Conservation (phyloP, 2,329 filamentous ascomycete genomes). For the Hypoxylon sp. region DNA sequence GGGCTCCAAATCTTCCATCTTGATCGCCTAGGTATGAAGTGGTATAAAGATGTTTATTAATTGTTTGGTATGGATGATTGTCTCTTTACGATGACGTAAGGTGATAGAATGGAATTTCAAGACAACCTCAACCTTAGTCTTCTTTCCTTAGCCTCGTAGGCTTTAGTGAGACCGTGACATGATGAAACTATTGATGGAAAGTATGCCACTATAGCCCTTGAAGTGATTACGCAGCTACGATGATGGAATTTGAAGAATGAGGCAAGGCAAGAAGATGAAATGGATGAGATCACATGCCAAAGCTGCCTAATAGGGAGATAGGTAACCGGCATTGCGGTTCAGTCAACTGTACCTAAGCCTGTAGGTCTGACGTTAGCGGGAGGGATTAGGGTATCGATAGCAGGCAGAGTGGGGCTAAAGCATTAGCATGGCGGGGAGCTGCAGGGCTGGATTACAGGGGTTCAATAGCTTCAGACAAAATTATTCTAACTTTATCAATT, state of each 20-base stretch:
- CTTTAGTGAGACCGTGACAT: slow-evolving; percentile 20
- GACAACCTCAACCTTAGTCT: slow-evolving; percentile 17
- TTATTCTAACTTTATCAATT: no score
- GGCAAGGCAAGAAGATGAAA: slow-evolving; percentile 3
- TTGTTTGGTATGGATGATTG: no score
- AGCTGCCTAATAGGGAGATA: slow-evolving; percentile 10
- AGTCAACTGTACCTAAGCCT: no score
- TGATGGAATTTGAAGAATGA: background rate
- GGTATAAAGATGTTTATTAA: slow-evolving; percentile 4
- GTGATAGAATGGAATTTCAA: slow-evolving; percentile 4
- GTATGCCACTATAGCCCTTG: no score
- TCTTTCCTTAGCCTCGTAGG: slow-evolving; percentile 6
- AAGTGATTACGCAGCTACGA: no score
- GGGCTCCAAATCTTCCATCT: slow-evolving; percentile 41
- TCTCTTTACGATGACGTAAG: slow-evolving; percentile 38
- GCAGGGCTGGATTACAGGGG: slow-evolving; percentile 21
- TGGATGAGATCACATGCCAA: slow-evolving; percentile 28
- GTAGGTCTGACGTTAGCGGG: slow-evolving; percentile 8
- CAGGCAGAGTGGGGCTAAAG: background rate
- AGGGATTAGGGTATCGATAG: slow-evolving; percentile 26
- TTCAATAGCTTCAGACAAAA: slow-evolving; percentile 25
- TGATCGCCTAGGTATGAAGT: slow-evolving; percentile 1
- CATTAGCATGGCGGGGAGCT: slow-evolving; percentile 26
- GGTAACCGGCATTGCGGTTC: no score
- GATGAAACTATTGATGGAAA: background rate